Evolutionary conservation across 2,329 filamentous ascomycete genomes (phyloP).

Genomic region (Aspergillus viridinutans): DNA sequence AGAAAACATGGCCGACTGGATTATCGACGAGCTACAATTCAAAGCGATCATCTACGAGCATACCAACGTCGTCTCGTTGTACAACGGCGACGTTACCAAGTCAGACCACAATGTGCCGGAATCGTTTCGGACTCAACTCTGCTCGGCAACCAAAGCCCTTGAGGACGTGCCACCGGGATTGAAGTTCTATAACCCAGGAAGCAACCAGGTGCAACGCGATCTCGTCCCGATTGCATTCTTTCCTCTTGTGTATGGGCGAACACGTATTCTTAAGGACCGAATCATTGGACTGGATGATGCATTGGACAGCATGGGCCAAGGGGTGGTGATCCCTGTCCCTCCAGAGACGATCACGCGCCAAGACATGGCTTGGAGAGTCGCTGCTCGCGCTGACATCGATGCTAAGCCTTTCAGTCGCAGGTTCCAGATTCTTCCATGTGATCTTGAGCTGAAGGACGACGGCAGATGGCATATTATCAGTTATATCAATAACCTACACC

Average conservation of each 20-base stretch:
- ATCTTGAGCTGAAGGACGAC: constrained; percentile 32
- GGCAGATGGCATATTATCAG: constrained; percentile 31
- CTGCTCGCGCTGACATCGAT: constrained; percentile 23
- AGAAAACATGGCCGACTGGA: constrained; percentile 34
- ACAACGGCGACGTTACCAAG: constrained; percentile 52
- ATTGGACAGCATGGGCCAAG: constrained; percentile 19
- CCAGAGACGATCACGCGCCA: constrained; percentile 27
- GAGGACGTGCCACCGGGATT: constrained; percentile 47
- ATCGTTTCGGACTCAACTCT: constrained; percentile 41
- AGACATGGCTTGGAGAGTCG: constrained; percentile 28
- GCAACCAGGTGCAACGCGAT: constrained; percentile 54
- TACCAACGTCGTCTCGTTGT: constrained; percentile 40
- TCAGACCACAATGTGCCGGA: constrained; percentile 47
- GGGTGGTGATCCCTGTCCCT: constrained; percentile 21
- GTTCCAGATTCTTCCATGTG: constrained; percentile 46
- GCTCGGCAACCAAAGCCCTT: constrained; percentile 42
- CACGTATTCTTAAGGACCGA: constrained; percentile 25
- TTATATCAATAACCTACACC: constrained; percentile 48
- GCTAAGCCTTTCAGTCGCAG: constrained; percentile 27
- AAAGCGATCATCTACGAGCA: constrained; percentile 47
- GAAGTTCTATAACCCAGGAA: constrained; percentile 60
- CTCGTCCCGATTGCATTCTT: constrained; percentile 62
- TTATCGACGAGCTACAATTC: constrained; percentile 47
- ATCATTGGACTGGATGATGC: constrained; percentile 24
- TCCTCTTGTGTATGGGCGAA: constrained; percentile 45